A percentile compares a stretch with the other conserved stretches of the same genome.
phyloP scores from a whole-genome alignment of 2,329 filamentous ascomycete species.

The Tolypocladium sp. region DNA sequence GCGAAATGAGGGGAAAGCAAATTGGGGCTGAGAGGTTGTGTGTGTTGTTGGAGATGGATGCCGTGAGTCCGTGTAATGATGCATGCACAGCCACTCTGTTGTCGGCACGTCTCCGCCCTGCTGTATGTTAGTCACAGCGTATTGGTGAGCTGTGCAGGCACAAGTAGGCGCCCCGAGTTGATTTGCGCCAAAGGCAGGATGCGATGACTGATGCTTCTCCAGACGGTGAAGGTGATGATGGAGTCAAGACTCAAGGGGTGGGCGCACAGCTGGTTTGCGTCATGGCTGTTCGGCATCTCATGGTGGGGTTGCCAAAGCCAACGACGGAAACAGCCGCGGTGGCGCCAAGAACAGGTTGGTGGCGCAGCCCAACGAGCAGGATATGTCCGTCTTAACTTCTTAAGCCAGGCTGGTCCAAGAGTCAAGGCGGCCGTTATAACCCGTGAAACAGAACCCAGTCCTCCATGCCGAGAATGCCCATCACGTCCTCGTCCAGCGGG shows the following conservation, averaged over 20 bases:
- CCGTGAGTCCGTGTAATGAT: not conserved
- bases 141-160: not conserved
- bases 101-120: not conserved
- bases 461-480: not conserved
- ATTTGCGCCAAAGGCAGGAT: not conserved
- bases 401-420: no score
- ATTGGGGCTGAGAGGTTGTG: not conserved
- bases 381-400: no score
- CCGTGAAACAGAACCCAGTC: constrained; percentile 4
- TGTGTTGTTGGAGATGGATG: not conserved
- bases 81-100: not conserved
- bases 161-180: not conserved
- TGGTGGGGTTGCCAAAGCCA: no score
- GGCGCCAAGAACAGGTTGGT: not conserved
- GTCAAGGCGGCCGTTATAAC: no score
- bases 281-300: no score
- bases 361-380: not conserved
- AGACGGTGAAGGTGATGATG: not conserved
- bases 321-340: not conserved
- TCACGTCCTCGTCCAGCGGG: not conserved
- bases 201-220: not conserved
- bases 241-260: not conserved
- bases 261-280: not conserved
- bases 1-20: not conserved
- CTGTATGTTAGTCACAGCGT: not conserved